phyloP scores from a whole-genome alignment of 768 basidiomycete species.

The Fomitopsis pulvina region DNA sequence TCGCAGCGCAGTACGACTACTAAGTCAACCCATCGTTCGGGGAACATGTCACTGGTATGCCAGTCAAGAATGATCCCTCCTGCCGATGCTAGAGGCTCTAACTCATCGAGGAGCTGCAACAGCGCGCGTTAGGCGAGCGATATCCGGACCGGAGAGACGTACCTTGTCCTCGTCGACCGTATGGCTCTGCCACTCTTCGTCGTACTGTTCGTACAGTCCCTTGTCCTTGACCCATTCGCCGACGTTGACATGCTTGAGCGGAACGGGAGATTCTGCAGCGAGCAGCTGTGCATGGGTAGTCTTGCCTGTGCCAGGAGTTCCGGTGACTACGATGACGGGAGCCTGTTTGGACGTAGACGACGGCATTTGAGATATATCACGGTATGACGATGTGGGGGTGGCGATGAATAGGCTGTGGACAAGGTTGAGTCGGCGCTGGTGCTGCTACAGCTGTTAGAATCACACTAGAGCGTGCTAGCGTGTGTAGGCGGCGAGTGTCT shows the following conservation, averaged over 20 bases:
- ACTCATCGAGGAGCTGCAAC: constrained; percentile 74
- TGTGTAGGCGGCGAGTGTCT: background rate
- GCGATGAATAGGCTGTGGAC: background rate
- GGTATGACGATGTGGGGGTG: background rate
- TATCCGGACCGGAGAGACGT: background rate
- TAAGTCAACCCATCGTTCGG: constrained; percentile 94
- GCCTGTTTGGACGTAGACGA: constrained; percentile 4
- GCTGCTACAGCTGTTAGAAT: too few species aligned
- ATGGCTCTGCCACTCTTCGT: constrained; percentile 94
- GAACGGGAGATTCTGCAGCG: constrained; percentile 59
- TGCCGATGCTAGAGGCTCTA: constrained; percentile 60
- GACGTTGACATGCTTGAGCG: constrained; percentile 80
- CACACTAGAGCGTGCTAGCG: background rate
- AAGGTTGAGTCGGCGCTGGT: background rate
- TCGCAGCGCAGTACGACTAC: constrained; percentile 90
- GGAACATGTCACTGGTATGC: constrained; percentile 92
- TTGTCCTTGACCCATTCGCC: constrained; percentile 86
- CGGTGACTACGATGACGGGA: constrained; percentile 81
- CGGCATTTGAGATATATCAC: background rate
- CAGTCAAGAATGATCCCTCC: constrained; percentile 90
- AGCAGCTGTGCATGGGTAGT: constrained; percentile 89
- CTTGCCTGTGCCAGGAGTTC: constrained; percentile 95
- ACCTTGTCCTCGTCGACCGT: constrained; percentile 97
- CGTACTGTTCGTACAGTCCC: constrained; percentile 74
- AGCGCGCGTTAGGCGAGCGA: background rate